Evolutionary conservation across 495 filamentous ascomycete species (phyloP), one percentile per base, ranked within the genome.

Genomic region (Opeltia flavorubescens): DNA sequence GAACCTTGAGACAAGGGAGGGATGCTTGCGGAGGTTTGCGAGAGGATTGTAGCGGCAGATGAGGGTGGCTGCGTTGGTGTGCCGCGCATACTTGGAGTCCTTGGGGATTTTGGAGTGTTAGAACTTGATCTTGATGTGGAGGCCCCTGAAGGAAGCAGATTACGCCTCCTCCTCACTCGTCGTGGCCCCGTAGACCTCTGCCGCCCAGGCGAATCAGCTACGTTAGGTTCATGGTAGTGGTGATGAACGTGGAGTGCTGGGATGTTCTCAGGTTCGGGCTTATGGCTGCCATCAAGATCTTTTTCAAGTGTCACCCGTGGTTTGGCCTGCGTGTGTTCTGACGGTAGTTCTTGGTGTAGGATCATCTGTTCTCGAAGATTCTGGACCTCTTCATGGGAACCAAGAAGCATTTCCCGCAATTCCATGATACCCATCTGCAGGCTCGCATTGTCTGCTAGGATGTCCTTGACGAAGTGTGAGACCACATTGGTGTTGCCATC

Each of bases 301-400:
- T 81, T 74, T 39, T 75, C 73, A 31, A 93, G 59, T 4, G 75
- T 80, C 7, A 76, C 66, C 8, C 24, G 17, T 50, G 30, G 39
- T 21, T 34, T 60, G n/a, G 31, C 45, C 5, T 66, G 62, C 1
- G 49, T 58, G n/a, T 62, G 53, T 8, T 59, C 51, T 5, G 69
- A 63, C 25, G 59, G 60, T 2, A 62, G 23, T 7, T 84, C 85
- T 51, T 89, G 86, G 59, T 94, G 86, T 29, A 75, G 73, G 49
- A 83, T 52, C n/a, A 95, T 63, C 59, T 94, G 85, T 53, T 95
- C 84, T 24, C 87, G 75, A 34, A 98, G 66, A 44, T 71, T 76
- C 58, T 94, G 82, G 7, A 95, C 87, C 60, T 95, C 89, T 55
- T 94, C 81, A 58, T 95, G 93, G n/a, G 89, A 93, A 55, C 75